phyloP scores from a whole-genome alignment of 106 monocot genomes.

The Ottelia alismoides region DNA sequence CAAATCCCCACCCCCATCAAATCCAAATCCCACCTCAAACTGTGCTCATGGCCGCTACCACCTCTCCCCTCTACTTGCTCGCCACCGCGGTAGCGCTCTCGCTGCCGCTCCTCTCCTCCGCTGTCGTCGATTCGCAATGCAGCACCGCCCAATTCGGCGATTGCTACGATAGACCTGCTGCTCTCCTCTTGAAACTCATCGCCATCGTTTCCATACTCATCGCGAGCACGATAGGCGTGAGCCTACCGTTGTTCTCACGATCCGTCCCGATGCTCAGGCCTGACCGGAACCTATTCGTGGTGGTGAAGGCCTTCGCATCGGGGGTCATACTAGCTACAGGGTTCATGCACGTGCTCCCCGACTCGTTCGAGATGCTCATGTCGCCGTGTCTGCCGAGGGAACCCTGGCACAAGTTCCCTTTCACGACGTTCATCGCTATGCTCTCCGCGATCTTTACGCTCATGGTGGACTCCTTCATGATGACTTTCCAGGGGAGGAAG shows the following conservation, averaged over 20 bases:
- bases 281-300: conserved; percentile 32
- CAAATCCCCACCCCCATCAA: too few species aligned
- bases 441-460: conserved; percentile 43
- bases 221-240: conserved; percentile 45
- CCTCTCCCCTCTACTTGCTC: too few species aligned
- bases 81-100: too few species aligned
- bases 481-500: conserved; percentile 25
- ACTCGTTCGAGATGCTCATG: conserved; percentile 17
- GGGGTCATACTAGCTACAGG: conserved; percentile 40
- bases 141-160: too few species aligned
- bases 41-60: too few species aligned
- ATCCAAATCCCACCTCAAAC: too few species aligned
- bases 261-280: conserved; percentile 45
- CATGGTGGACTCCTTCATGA: conserved; percentile 57
- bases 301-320: conserved; percentile 37
- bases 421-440: conserved; percentile 65
- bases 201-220: conserved; percentile 51
- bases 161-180: conserved; percentile 35
- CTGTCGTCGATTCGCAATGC: too few species aligned
- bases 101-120: too few species aligned
- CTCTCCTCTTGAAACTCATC: conserved; percentile 44
- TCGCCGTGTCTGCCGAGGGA: conserved; percentile 11
- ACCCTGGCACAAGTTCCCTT: conserved; percentile 33
- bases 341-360: conserved; percentile 33
- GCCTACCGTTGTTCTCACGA: conserved; percentile 44